Base-by-base conservation (phyloP, 257 asterid genomes). In the Rubia yunnanensis region DNA sequence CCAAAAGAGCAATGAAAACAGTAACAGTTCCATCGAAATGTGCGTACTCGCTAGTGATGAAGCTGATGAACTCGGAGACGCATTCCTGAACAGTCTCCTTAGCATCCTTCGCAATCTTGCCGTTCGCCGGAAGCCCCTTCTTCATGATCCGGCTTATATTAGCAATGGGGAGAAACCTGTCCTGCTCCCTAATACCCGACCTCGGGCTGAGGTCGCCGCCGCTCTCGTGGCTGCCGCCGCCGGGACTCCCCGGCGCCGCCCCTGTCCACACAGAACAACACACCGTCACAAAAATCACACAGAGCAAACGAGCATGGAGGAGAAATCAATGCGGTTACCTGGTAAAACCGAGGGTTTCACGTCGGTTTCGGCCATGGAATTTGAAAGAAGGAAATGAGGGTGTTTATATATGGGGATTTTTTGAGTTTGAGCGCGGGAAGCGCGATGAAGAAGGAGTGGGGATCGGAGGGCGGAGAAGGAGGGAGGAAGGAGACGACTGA, bases 11-110 rank as follows among this genome's bases (percentile, higher is more conserved):
- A 50, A 50, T 1, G 24, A n/a, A n/a, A 49, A 18, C 23, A 46
- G n/a, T 22, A 63, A 23, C 53, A 23, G 22, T 23, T 62, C 49
- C 8, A 60, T 15, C n/a, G 8, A 39, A 11, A 61, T 84, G 32
- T 78, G 62, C 87, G 32, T 78, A 88, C 95, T 86, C 96, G 95
- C 95, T 86, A 65, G 95, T 88, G 70, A 88, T 79, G 83, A 88
- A 88, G 80, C 96, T 84, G 64, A 88, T 88, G 74, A 88, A 88
- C 79, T 86, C 96, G 14, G 95, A 86, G 46, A 88, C 95, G 66
- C 89, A 86, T 74, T 88, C 96, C 83, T 88, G 96, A 48, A 88
- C 92, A 26, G 88, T 86, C 81, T 88, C 96, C 81, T 88, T 88
- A 46, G 95, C 88, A 76, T 88, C 95, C 74, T 88, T 85, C 2